A percentile compares a stretch with the other conserved stretches of the same genome.
Conservation (phyloP, 352 stramenopile genomes). For the Pythium brachiatum region DNA sequence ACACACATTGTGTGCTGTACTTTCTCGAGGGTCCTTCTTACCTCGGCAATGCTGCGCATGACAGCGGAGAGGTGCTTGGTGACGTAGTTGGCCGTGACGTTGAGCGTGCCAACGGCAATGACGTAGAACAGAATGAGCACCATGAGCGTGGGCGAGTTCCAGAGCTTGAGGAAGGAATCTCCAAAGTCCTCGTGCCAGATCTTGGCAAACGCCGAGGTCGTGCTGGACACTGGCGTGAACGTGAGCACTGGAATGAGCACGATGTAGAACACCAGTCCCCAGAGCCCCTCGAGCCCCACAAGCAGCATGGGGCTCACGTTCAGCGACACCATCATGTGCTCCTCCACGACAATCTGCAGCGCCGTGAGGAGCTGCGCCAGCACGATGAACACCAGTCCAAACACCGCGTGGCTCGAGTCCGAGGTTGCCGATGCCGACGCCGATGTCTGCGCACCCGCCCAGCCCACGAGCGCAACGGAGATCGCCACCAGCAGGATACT, state of each 20-base stretch:
- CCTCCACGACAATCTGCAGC: conserved; percentile 88
- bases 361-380: conserved; percentile 77
- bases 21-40: conserved; percentile 24
- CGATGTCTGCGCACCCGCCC: conserved; percentile 35
- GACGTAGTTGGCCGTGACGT: conserved; percentile 82
- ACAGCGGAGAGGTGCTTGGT: conserved; percentile 80
- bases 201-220: conserved; percentile 50
- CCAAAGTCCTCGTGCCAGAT: conserved; percentile 84
- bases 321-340: conserved; percentile 82
- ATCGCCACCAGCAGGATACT: conserved; percentile 79
- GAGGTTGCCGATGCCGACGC: conserved; percentile 14
- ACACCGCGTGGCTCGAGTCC: conserved; percentile 49
- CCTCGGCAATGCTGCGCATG: conserved; percentile 54
- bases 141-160: conserved; percentile 61
- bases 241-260: conserved; percentile 67
- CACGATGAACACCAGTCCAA: conserved; percentile 79
- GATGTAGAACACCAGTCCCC: conserved; percentile 82
- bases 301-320: conserved; percentile 86
- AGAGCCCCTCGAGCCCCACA: conserved; percentile 85
- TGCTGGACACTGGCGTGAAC: conserved; percentile 39
- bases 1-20: background rate
- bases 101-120: conserved; percentile 72
- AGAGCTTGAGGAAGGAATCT: conserved; percentile 75
- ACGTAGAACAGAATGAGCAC: conserved; percentile 61
- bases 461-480: conserved; percentile 66